These are phyloP conservation scores for Microdochium bolleyi DNA, from an alignment of 2,329 filamentous ascomycete species.

Conservation along the genomic window DNA sequence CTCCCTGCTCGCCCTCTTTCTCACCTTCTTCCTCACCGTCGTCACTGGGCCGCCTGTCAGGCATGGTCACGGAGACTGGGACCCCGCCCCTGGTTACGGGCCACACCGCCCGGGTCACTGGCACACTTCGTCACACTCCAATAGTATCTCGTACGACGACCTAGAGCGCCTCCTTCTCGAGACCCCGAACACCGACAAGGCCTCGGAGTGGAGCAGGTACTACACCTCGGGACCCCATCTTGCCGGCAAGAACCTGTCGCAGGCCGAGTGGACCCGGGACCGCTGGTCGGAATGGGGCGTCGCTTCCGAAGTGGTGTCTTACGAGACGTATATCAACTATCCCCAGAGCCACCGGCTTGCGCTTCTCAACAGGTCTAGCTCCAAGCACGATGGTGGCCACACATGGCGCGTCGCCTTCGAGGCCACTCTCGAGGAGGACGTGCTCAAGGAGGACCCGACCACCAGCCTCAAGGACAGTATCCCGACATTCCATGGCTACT, in stretches of 20 bases:
- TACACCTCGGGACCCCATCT: conserved; percentile 72
- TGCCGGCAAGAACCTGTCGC: conserved; percentile 66
- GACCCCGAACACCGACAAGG: conserved; percentile 47
- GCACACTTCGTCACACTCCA: conserved; percentile 16
- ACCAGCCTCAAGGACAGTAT: conserved; percentile 64
- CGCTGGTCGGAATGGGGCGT: conserved; percentile 68
- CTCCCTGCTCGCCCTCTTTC: conserved; percentile 40
- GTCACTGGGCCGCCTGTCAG: conserved; percentile 21
- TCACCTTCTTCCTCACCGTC: conserved; percentile 34
- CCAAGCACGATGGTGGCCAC: conserved; percentile 21
- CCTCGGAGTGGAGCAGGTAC: conserved; percentile 67
- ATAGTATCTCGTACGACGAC: conserved; percentile 35
- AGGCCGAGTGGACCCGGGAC: conserved; percentile 67
- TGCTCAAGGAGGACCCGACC: conserved; percentile 75
- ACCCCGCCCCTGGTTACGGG: conserved; percentile 6
- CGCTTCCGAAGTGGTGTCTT: conserved; percentile 54
- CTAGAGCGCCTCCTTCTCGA: conserved; percentile 49
- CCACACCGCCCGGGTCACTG: conserved; percentile 21
- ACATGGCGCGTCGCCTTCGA: conserved; percentile 62
- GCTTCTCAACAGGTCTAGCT: conserved; percentile 44
- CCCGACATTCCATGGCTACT: conserved; percentile 93
- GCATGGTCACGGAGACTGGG: no score
- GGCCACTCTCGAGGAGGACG: conserved; percentile 76
- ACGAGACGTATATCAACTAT: conserved; percentile 74
- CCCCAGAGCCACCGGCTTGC: conserved; percentile 64